Evolutionary conservation across 768 basidiomycete species (phyloP).

Genomic region (Hygrocybe coccinea): DNA sequence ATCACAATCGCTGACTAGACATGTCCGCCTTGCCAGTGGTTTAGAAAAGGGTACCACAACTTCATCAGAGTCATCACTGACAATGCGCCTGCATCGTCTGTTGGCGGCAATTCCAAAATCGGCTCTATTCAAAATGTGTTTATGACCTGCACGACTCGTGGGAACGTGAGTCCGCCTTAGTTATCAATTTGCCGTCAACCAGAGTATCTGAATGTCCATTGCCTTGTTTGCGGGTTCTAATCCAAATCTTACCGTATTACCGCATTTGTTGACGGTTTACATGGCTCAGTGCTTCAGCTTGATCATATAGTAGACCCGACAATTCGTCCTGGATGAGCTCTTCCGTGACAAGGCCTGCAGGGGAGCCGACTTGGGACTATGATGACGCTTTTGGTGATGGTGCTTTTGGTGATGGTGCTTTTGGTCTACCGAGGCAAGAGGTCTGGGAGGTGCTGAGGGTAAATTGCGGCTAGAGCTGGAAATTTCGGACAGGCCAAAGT

Average conservation of each 20-base stretch:
- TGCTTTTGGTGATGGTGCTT: conserved; percentile 11
- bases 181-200: conserved; percentile 24
- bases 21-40: conserved; percentile 15
- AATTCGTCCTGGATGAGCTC: conserved; percentile 29
- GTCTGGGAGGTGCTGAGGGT: conserved; percentile 21
- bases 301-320: conserved; percentile 28
- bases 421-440: conserved; percentile 18
- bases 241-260: conserved; percentile 21
- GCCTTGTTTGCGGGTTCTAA: neutral
- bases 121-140: conserved; percentile 27
- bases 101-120: conserved; percentile 17
- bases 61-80: conserved; percentile 20
- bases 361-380: conserved; percentile 25
- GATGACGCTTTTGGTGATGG: conserved; percentile 19
- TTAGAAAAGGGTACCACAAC: conserved; percentile 15
- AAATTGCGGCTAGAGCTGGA: conserved; percentile 24
- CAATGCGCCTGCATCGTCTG: conserved; percentile 4
- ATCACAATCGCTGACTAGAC: conserved; percentile 1
- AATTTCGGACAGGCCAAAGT: conserved; percentile 21
- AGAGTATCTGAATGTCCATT: conserved; percentile 8
- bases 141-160: conserved; percentile 21
- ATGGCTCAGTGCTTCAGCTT: conserved; percentile 19
- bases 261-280: conserved; percentile 24
- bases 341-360: conserved; percentile 27
- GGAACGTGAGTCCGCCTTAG: too few relatives aligned